Conservation (phyloP, 2,329 filamentous ascomycete genomes). For the Penicillium oxalicum region DNA sequence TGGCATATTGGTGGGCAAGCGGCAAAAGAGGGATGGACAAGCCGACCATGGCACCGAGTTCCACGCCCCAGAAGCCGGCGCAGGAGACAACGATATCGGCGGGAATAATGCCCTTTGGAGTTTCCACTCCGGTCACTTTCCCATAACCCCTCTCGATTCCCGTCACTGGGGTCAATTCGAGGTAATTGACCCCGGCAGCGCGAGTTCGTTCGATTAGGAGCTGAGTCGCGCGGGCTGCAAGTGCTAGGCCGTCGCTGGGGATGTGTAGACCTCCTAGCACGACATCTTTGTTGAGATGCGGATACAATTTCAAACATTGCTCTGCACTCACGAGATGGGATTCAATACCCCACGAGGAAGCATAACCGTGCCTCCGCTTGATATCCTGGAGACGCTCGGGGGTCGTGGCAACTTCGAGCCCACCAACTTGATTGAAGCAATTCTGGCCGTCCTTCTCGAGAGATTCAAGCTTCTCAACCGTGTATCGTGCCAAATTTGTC, state of each 20-base stretch:
- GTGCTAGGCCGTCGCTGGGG: constrained; percentile 55
- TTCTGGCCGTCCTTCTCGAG: constrained; percentile 45
- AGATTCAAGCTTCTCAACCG: constrained; percentile 54
- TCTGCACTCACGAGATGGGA: constrained; percentile 47
- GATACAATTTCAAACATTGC: constrained; percentile 51
- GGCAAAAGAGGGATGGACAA: constrained; percentile 55
- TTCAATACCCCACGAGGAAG: constrained; percentile 56
- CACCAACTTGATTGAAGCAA: constrained; percentile 59
- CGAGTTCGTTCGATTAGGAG: constrained; percentile 54
- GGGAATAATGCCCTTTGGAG: constrained; percentile 44
- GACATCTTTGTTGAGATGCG: constrained; percentile 48
- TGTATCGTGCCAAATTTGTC: constrained; percentile 56
- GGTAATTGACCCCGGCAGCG: constrained; percentile 53
- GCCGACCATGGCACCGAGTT: constrained; percentile 57
- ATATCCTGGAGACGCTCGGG: constrained; percentile 54
- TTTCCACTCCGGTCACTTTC: constrained; percentile 53
- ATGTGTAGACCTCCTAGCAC: constrained; percentile 57
- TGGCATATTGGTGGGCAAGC: constrained; percentile 59
- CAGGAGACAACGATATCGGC: constrained; percentile 60
- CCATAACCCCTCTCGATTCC: constrained; percentile 48
- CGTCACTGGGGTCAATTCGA: constrained; percentile 52
- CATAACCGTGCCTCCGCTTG: constrained; percentile 58
- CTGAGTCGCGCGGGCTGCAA: constrained; percentile 57
- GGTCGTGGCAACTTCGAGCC: constrained; percentile 58
- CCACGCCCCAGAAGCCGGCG: constrained; percentile 61